phyloP scores from a whole-genome alignment of 1,139 yeast genomes.

The Taphrina confusa region DNA sequence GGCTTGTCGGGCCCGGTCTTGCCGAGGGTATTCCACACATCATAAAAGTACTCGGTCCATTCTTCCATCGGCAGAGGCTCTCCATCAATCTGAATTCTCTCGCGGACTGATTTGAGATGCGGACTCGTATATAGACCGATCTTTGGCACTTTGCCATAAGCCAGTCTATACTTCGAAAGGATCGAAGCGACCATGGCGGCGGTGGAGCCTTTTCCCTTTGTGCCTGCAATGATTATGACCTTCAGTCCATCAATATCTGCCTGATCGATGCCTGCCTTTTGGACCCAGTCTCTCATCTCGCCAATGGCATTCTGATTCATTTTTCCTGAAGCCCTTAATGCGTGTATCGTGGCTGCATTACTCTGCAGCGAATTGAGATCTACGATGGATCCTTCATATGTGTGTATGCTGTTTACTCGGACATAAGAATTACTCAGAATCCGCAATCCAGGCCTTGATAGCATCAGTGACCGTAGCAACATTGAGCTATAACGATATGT shows the following conservation, averaged over 20 bases:
- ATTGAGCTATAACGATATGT: too few species aligned
- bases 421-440: neutral
- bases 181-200: slow-evolving; percentile 92
- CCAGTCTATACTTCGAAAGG: slow-evolving; percentile 54
- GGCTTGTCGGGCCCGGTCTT: slow-evolving; percentile 64
- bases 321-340: slow-evolving; percentile 70
- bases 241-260: slow-evolving; percentile 71
- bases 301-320: slow-evolving; percentile 71
- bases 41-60: slow-evolving; percentile 87
- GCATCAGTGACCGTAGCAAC: neutral
- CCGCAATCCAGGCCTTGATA: neutral
- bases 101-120: slow-evolving; percentile 88
- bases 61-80: slow-evolving; percentile 63
- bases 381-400: slow-evolving; percentile 66
- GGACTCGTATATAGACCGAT: slow-evolving; percentile 94
- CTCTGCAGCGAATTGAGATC: slow-evolving; percentile 87
- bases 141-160: slow-evolving; percentile 46
- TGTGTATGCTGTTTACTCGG: neutral
- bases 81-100: slow-evolving; percentile 86
- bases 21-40: slow-evolving; percentile 83
- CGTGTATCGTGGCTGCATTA: slow-evolving; percentile 85
- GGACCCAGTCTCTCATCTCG: slow-evolving; percentile 89
- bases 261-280: slow-evolving; percentile 76
- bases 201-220: slow-evolving; percentile 97
- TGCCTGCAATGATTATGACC: slow-evolving; percentile 90